Conservation (phyloP, 805 yeast genomes). For the Candida argentea region DNA sequence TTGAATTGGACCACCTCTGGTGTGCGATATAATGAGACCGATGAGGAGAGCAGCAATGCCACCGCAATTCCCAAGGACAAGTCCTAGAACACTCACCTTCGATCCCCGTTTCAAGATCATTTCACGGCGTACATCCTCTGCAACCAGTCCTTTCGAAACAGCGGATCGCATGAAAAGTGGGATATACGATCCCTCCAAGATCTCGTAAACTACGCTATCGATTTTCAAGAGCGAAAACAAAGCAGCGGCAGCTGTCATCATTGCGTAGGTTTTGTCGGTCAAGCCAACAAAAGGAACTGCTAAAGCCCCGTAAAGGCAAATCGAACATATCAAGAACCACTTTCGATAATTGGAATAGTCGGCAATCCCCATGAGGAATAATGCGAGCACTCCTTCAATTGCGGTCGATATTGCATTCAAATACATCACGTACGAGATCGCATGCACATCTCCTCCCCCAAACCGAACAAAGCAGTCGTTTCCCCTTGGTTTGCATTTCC, state of each 20-base stretch:
- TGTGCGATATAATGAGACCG: slow-evolving; percentile 27
- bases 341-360: slow-evolving; percentile 29
- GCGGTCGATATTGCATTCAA: slow-evolving; percentile 27
- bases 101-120: slow-evolving; percentile 21
- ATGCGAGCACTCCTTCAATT: slow-evolving; percentile 25
- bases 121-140: slow-evolving; percentile 15
- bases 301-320: slow-evolving; percentile 19
- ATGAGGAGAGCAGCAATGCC: slow-evolving; percentile 26
- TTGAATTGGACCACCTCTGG: slow-evolving; percentile 12
- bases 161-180: slow-evolving; percentile 30
- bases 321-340: slow-evolving; percentile 20
- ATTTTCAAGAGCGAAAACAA: slow-evolving; percentile 21
- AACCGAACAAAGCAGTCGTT: slow-evolving; percentile 28
- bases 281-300: slow-evolving; percentile 28
- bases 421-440: slow-evolving; percentile 27
- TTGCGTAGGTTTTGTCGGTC: slow-evolving; percentile 9
- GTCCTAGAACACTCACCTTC: slow-evolving; percentile 27
- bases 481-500: slow-evolving; percentile 16
- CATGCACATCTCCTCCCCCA: slow-evolving; percentile 23
- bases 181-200: slow-evolving; percentile 29
- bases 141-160: slow-evolving; percentile 6
- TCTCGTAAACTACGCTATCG: slow-evolving; percentile 22
- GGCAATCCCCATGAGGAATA: slow-evolving; percentile 29
- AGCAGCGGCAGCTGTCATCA: slow-evolving; percentile 16
- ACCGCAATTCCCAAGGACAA: slow-evolving; percentile 25